A percentile compares a stretch with the other conserved stretches of the same genome.
Evolutionary conservation across 192 early-diverging fungal genomes (phyloP).

Genomic region (Geranomyces michiganensis): DNA sequence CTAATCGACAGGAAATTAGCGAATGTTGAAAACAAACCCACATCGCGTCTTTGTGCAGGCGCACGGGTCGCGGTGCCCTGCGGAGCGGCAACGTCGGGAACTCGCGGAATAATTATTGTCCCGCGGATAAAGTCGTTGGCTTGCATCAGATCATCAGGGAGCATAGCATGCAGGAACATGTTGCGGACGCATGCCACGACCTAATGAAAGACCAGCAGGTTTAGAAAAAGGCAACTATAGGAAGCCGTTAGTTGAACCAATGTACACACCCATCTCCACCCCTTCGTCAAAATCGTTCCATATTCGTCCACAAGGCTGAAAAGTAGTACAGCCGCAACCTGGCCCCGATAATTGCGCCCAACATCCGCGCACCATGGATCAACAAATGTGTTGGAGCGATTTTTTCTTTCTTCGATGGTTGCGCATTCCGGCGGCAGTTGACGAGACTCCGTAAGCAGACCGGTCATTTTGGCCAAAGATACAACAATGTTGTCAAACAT

Average conservation of each 20-base stretch:
- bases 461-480: constrained; percentile 74
- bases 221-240: too few species aligned
- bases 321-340: constrained; percentile 86
- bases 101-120: constrained; percentile 66
- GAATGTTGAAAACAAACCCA: constrained; percentile 76
- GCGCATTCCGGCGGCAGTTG: constrained; percentile 28
- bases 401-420: not conserved
- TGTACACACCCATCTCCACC: constrained; percentile 71
- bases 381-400: constrained; percentile 17
- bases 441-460: constrained; percentile 52
- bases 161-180: constrained; percentile 75
- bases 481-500: constrained; percentile 81
- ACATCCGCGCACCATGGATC: constrained; percentile 76
- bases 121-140: constrained; percentile 76
- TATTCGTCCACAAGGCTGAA: constrained; percentile 74
- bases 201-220: constrained; percentile 23
- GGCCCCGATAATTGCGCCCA: constrained; percentile 86
- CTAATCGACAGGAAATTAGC: constrained; percentile 74
- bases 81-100: constrained; percentile 27
- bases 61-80: not conserved
- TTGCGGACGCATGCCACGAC: constrained; percentile 74
- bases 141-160: constrained; percentile 68
- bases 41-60: constrained; percentile 49
- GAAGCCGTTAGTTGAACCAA: too few species aligned
- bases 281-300: constrained; percentile 65